These are phyloP conservation scores for Lipomyces lipofer DNA, from an alignment of 805 yeast genomes.

Conservation along the genomic window DNA sequence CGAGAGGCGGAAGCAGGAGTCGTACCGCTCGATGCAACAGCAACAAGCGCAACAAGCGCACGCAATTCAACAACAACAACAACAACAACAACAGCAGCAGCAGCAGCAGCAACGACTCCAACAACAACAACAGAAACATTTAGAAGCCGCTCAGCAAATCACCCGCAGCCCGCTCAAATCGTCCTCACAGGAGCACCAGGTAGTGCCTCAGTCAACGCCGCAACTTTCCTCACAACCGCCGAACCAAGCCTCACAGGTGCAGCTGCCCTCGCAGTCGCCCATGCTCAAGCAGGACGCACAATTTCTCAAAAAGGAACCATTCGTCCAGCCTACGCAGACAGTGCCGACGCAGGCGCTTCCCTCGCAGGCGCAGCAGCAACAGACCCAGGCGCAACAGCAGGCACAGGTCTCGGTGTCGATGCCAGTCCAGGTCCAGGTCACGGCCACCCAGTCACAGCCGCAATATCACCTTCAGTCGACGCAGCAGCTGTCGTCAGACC, in stretches of 20 bases:
- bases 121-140: neutral
- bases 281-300: conserved; percentile 3
- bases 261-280: neutral
- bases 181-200: too few relatives aligned
- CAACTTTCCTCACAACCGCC: neutral
- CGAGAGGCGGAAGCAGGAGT: conserved; percentile 33
- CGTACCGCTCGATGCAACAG: conserved; percentile 17
- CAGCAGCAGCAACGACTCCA: neutral
- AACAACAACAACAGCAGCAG: neutral
- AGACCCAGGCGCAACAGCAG: neutral
- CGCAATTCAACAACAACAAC: conserved; percentile 4
- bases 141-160: neutral
- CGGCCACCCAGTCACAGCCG: neutral
- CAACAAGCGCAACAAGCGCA: conserved; percentile 3
- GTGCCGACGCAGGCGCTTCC: conserved; percentile 4
- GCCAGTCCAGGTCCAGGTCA: neutral
- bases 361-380: conserved; percentile 6
- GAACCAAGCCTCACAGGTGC: neutral
- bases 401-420: neutral
- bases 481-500: neutral
- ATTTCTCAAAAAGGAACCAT: conserved; percentile 3
- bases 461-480: neutral
- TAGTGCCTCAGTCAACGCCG: too few relatives aligned
- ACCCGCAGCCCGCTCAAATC: neutral
- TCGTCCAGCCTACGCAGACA: neutral